Evolutionary conservation across 805 yeast species (phyloP).

Genomic region (Kodamaea nitidulidarum): DNA sequence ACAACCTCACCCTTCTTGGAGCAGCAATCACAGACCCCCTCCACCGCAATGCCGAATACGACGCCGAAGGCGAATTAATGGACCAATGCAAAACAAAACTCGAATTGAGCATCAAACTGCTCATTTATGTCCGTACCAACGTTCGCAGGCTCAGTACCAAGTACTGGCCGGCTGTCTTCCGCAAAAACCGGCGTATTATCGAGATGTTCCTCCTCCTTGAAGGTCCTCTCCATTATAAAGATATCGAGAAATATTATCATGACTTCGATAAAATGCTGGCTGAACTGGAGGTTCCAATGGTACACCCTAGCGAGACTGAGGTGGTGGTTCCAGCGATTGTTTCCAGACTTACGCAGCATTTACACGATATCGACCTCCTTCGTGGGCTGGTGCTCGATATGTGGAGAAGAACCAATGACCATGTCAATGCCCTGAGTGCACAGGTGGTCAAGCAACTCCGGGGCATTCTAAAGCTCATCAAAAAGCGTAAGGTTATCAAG

Average conservation of each 20-base stretch:
- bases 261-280: slow-evolving; percentile 29
- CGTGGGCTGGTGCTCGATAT: slow-evolving; percentile 14
- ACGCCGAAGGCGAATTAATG: slow-evolving; percentile 13
- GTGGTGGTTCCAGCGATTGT: slow-evolving; percentile 21
- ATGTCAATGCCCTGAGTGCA: slow-evolving; percentile 30
- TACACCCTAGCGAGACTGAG: slow-evolving; percentile 37
- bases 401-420: slow-evolving; percentile 23
- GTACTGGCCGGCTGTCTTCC: slow-evolving; percentile 30
- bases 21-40: slow-evolving; percentile 11
- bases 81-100: slow-evolving; percentile 15
- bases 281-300: slow-evolving; percentile 23
- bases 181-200: slow-evolving; percentile 27
- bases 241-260: slow-evolving; percentile 26
- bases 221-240: slow-evolving; percentile 36
- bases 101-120: slow-evolving; percentile 33
- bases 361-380: slow-evolving; percentile 17
- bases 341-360: slow-evolving; percentile 26
- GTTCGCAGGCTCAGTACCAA: slow-evolving; percentile 19
- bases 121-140: slow-evolving; percentile 34
- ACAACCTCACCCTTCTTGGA: slow-evolving; percentile 12
- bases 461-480: slow-evolving; percentile 36
- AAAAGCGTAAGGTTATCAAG: slow-evolving; percentile 32
- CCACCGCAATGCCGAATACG: slow-evolving; percentile 7
- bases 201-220: slow-evolving; percentile 27
- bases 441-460: slow-evolving; percentile 39